A percentile compares a stretch with the other conserved stretches of the same genome.
Conservation (phyloP, 2,329 filamentous ascomycete genomes). For the Aureobasidium leucospermi region DNA sequence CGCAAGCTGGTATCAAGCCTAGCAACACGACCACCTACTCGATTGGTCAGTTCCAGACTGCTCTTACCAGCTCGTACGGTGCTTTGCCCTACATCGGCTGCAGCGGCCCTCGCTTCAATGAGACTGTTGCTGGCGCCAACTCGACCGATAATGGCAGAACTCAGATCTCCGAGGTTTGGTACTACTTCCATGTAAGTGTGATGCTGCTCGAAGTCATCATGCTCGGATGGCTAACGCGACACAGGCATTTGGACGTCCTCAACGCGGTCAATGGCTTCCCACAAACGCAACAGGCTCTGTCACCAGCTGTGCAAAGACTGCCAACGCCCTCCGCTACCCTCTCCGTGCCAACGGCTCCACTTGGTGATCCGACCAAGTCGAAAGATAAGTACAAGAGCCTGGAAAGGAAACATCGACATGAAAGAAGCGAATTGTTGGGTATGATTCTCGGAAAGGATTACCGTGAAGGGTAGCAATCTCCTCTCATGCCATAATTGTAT, state of each 20-base stretch:
- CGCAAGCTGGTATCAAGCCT: slow-evolving; percentile 46
- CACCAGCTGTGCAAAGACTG: slow-evolving; percentile 49
- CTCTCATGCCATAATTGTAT: background rate
- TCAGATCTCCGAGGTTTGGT: slow-evolving; percentile 57
- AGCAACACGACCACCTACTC: slow-evolving; percentile 53
- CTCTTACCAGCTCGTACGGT: slow-evolving; percentile 45
- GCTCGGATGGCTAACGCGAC: background rate
- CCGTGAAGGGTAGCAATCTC: background rate
- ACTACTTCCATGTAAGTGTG: slow-evolving; percentile 50
- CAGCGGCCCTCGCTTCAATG: slow-evolving; percentile 53
- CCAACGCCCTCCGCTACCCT: slow-evolving; percentile 49
- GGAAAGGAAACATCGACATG: background rate
- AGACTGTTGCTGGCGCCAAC: slow-evolving; percentile 48
- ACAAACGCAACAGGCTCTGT: slow-evolving; percentile 42
- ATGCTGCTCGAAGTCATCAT: background rate
- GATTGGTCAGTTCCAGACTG: slow-evolving; percentile 44
- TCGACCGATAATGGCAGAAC: slow-evolving; percentile 50
- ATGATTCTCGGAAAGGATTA: background rate
- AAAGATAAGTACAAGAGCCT: background rate
- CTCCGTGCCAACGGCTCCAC: slow-evolving; percentile 41
- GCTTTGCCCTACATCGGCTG: slow-evolving; percentile 55
- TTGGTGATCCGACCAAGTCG: background rate
- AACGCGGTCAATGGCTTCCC: slow-evolving; percentile 42
- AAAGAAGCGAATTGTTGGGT: background rate
- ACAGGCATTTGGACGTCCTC: slow-evolving; percentile 45